phyloP scores from a whole-genome alignment of 352 stramenopile genomes.

The Phytophthora crassamura region DNA sequence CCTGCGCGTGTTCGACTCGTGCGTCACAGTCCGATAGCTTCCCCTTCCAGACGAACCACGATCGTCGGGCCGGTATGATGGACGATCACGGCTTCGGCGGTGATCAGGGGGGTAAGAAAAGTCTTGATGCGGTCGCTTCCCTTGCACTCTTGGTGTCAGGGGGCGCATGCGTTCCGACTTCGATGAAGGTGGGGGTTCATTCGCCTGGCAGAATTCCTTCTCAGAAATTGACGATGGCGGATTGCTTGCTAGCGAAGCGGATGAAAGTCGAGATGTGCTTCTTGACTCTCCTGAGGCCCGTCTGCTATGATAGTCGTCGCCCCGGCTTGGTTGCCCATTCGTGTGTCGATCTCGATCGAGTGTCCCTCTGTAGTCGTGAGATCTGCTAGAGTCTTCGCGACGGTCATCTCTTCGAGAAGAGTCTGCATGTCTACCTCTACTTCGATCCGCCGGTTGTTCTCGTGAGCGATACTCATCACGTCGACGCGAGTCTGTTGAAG shows the following conservation, averaged over 20 bases:
- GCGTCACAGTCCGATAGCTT: conserved; percentile 26
- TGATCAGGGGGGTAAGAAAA: conserved; percentile 22
- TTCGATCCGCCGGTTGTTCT: conserved; percentile 13
- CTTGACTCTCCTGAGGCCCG: not conserved
- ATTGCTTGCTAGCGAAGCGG: conserved; percentile 6
- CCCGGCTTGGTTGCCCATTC: conserved; percentile 6
- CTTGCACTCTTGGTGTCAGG: conserved; percentile 21
- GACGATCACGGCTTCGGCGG: conserved; percentile 16
- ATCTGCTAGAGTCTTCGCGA: conserved; percentile 18
- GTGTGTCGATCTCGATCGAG: conserved; percentile 14
- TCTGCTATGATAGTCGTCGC: conserved; percentile 14
- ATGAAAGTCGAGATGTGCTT: conserved; percentile 19
- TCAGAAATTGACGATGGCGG: conserved; percentile 51
- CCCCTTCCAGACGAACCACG: conserved; percentile 24
- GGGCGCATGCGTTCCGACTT: conserved; percentile 20
- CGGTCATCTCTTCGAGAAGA: conserved; percentile 14
- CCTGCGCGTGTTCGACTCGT: conserved; percentile 18
- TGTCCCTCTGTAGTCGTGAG: conserved; percentile 21
- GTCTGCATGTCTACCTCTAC: conserved; percentile 4
- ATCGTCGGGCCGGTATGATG: conserved; percentile 11
- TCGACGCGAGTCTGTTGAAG: conserved; percentile 21
- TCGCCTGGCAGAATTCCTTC: conserved; percentile 63
- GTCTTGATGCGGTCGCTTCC: conserved; percentile 29
- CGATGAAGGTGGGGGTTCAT: conserved; percentile 40
- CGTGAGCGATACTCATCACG: conserved; percentile 18